Conservation (phyloP, 257 asterid species). For the Verbascum thapsus region DNA sequence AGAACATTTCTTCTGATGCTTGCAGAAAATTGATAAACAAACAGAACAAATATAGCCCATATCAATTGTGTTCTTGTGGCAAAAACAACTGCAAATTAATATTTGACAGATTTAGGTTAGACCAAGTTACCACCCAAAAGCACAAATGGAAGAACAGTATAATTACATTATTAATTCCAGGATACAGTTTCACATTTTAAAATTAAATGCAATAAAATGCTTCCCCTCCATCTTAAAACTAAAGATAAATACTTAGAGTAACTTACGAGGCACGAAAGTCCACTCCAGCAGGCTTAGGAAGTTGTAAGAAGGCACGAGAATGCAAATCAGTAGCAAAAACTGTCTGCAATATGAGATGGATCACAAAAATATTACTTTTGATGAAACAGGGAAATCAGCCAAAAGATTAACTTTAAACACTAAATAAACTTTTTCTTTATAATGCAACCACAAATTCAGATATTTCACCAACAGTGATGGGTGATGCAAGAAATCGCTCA, state of each 20-base stretch:
- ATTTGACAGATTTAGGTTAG: background rate
- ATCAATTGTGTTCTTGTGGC: slow-evolving; percentile 92
- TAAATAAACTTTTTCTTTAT: background rate
- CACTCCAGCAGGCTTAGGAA: slow-evolving; percentile 93
- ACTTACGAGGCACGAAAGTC: slow-evolving; percentile 99
- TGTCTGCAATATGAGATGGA: slow-evolving; percentile 50
- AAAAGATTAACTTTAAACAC: background rate
- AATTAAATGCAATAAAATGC: background rate
- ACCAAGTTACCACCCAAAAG: background rate
- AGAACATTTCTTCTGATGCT: slow-evolving; percentile 85
- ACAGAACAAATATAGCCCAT: slow-evolving; percentile 95
- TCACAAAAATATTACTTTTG: background rate
- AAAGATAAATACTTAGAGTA: slow-evolving; percentile 7
- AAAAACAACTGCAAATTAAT: slow-evolving; percentile 68
- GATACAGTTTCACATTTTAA: background rate
- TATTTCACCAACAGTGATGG: background rate
- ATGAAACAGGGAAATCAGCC: background rate
- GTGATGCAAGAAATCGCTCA: too few relatives aligned
- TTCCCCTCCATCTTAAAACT: background rate
- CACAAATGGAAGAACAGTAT: too few relatives aligned
- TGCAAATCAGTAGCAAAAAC: slow-evolving; percentile 91
- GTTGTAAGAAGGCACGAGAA: slow-evolving; percentile 79
- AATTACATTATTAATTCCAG: background rate
- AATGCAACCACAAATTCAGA: background rate
- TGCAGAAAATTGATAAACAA: slow-evolving; percentile 90